phyloP scores from a whole-genome alignment of 768 basidiomycete genomes.

The Boletales sp. region DNA sequence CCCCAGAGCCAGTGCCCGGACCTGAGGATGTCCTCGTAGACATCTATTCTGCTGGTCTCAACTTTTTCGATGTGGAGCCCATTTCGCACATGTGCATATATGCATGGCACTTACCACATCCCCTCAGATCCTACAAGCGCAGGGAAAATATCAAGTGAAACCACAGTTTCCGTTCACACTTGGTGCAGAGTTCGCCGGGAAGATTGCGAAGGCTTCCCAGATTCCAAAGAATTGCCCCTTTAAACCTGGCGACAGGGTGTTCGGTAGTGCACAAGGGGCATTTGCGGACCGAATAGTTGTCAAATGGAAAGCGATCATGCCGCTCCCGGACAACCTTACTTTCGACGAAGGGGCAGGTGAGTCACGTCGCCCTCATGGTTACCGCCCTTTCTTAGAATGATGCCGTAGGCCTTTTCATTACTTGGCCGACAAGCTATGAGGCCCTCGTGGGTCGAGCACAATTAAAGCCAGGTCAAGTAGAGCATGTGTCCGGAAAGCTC shows the following conservation, averaged over 20 bases:
- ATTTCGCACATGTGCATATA: slow-evolving; percentile 10
- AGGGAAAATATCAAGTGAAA: slow-evolving; percentile 86
- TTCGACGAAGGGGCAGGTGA: slow-evolving; percentile 85
- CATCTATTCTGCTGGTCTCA: slow-evolving; percentile 69
- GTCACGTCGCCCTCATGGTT: slow-evolving; percentile 12
- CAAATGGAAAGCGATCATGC: slow-evolving; percentile 47
- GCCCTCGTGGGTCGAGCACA: slow-evolving; percentile 83
- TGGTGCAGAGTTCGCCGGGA: slow-evolving; percentile 84
- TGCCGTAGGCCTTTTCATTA: slow-evolving; percentile 67
- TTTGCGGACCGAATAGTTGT: slow-evolving; percentile 75
- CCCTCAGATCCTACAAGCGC: slow-evolving; percentile 71
- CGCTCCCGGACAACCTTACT: slow-evolving; percentile 70
- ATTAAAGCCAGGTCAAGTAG: slow-evolving; percentile 62
- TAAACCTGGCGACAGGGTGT: slow-evolving; percentile 82
- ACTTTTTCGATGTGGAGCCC: slow-evolving; percentile 65
- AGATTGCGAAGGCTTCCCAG: slow-evolving; percentile 62
- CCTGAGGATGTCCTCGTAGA: slow-evolving; percentile 66
- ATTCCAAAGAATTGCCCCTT: slow-evolving; percentile 78
- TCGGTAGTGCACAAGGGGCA: slow-evolving; percentile 76
- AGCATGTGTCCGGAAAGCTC: neutral
- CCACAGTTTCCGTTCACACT: slow-evolving; percentile 83
- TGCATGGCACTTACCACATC: neutral
- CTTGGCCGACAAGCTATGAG: slow-evolving; percentile 93
- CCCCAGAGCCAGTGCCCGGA: slow-evolving; percentile 51
- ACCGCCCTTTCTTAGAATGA: slow-evolving; percentile 1